Evolutionary conservation across 768 basidiomycete genomes (phyloP).

Genomic region (Cystobasidiopsis lactophilus): DNA sequence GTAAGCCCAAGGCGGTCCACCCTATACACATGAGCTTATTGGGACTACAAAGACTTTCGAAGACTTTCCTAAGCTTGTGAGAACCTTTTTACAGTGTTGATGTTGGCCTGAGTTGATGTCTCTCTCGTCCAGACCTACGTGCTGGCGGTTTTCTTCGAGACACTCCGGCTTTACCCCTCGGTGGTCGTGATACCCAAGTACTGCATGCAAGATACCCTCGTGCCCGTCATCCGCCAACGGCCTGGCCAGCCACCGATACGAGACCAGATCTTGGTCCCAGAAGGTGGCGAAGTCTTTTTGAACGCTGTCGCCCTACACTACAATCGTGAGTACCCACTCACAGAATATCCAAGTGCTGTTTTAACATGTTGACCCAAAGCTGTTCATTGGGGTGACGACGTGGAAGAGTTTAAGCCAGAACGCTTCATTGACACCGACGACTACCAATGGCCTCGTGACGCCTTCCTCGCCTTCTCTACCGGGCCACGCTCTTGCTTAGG

Average conservation of each 20-base stretch:
- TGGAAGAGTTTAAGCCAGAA: slow-evolving; percentile 11
- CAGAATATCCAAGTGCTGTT: neutral
- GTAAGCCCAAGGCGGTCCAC: neutral
- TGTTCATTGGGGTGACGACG: slow-evolving; percentile 31
- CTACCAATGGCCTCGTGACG: slow-evolving; percentile 13
- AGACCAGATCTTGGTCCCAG: slow-evolving; percentile 24
- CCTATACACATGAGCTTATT: neutral
- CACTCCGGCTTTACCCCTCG: slow-evolving; percentile 10
- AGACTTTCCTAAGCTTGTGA: neutral
- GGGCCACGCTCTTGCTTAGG: slow-evolving; percentile 10
- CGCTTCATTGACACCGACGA: slow-evolving; percentile 14
- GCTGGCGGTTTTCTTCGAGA: slow-evolving; percentile 13
- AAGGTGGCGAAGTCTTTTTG: slow-evolving; percentile 27
- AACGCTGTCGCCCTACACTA: slow-evolving; percentile 31
- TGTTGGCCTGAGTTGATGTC: neutral
- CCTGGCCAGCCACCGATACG: too few relatives aligned
- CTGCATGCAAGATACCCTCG: slow-evolving; percentile 5
- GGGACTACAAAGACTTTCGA: neutral
- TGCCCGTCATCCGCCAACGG: neutral
- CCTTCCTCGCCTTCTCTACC: slow-evolving; percentile 15
- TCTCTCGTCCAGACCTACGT: slow-evolving; percentile 1
- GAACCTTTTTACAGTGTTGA: neutral
- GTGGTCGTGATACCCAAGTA: slow-evolving; percentile 12
- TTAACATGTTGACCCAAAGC: slow-evolving; percentile 27
- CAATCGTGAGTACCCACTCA: slow-evolving; percentile 28